Evolutionary conservation across 1,284 basidiomycete species (phyloP).

Genomic region (Ceratobasidium sp.): DNA sequence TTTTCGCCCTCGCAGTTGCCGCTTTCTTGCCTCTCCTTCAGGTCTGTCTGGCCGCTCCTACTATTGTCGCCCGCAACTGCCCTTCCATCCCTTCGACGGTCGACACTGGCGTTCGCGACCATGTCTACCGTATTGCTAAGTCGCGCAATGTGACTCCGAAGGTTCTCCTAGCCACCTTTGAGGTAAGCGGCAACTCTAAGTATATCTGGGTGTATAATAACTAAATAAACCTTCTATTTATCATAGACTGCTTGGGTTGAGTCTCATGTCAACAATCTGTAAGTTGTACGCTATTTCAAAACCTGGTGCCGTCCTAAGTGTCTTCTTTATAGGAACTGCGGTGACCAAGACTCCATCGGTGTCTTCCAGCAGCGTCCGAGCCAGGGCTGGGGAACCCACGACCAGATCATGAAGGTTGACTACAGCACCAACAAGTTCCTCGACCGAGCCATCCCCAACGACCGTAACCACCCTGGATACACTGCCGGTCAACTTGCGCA

Average conservation of each 20-base stretch:
- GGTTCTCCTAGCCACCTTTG: slow-evolving; percentile 38
- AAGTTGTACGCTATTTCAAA: neutral
- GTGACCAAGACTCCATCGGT: slow-evolving; percentile 46
- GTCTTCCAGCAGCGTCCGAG: slow-evolving; percentile 48
- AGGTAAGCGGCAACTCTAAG: slow-evolving; percentile 7
- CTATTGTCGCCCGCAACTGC: slow-evolving; percentile 13
- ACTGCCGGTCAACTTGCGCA: slow-evolving; percentile 41
- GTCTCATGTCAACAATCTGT: slow-evolving; percentile 44
- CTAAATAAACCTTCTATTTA: neutral
- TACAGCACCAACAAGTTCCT: slow-evolving; percentile 45
- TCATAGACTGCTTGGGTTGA: slow-evolving; percentile 41
- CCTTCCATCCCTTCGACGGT: slow-evolving; percentile 30
- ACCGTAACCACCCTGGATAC: slow-evolving; percentile 34
- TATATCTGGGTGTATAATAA: neutral
- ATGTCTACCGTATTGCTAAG: slow-evolving; percentile 28
- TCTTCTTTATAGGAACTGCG: slow-evolving; percentile 20
- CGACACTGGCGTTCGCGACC: slow-evolving; percentile 30
- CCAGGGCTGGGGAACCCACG: slow-evolving; percentile 46
- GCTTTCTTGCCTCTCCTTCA: slow-evolving; percentile 21
- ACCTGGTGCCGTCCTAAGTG: neutral
- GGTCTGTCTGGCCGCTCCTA: slow-evolving; percentile 19
- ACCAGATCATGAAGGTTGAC: slow-evolving; percentile 46
- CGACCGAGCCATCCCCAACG: slow-evolving; percentile 41
- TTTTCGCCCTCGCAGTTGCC: slow-evolving; percentile 18
- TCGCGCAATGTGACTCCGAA: slow-evolving; percentile 36